Evolutionary conservation across 371 early-diverging fungal species (phyloP).

Genomic region (Funneliformis caledonium): DNA sequence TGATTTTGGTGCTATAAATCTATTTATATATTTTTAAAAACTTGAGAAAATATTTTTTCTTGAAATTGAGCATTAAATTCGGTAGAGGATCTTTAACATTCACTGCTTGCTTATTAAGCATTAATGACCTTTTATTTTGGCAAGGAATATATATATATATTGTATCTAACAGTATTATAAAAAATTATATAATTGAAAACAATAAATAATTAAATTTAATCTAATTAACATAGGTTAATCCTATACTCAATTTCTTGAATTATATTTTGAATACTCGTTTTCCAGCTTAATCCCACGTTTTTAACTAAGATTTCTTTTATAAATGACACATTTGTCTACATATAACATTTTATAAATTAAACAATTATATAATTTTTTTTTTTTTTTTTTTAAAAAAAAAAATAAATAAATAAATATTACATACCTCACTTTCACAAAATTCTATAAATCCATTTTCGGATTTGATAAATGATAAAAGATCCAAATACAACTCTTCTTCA

Average conservation of each 20-base stretch:
- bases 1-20: too few species aligned
- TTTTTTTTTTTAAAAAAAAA: not conserved
- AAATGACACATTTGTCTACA: not conserved
- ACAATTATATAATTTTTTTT: not conserved
- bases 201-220: not conserved
- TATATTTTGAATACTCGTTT: slow-evolving; percentile 37
- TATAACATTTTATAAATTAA: not conserved
- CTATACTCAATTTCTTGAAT: slow-evolving; percentile 48
- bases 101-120: too few species aligned
- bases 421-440: slow-evolving; percentile 16
- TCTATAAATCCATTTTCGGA: not conserved
- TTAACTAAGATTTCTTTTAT: not conserved
- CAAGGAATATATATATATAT: too few species aligned
- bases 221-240: slow-evolving; percentile 40
- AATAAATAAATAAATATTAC: not conserved
- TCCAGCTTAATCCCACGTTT: not conserved
- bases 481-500: not conserved
- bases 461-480: not conserved
- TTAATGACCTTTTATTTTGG: too few species aligned
- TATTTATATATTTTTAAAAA: too few species aligned
- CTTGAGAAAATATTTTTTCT: too few species aligned
- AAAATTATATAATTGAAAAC: too few species aligned
- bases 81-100: too few species aligned
- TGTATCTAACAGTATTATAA: too few species aligned
- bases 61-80: too few species aligned